phyloP scores from a whole-genome alignment of 1,139 yeast species.

The Taphrina betulina region DNA sequence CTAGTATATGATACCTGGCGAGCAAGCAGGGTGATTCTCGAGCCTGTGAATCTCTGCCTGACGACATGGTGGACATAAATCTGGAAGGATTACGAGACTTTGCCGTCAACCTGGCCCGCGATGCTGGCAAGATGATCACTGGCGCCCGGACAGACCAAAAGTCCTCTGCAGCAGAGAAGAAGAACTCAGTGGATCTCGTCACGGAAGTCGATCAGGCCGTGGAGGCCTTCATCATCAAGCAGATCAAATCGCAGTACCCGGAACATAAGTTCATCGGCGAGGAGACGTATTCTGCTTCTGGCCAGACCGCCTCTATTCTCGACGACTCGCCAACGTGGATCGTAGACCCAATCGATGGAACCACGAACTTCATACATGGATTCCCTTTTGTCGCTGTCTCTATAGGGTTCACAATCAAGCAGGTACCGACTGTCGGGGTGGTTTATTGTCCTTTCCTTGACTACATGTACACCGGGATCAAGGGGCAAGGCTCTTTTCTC shows the following conservation, averaged over 20 bases:
- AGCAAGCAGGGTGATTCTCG: no score
- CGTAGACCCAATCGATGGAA: constrained; percentile 64
- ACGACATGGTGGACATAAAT: constrained; percentile 39
- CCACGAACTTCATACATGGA: constrained; percentile 60
- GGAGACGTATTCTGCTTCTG: constrained; percentile 49
- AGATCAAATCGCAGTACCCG: constrained; percentile 49
- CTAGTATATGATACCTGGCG: no score
- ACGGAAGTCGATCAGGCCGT: constrained; percentile 59
- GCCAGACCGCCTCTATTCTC: constrained; percentile 50
- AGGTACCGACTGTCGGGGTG: constrained; percentile 58
- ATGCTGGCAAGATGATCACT: constrained; percentile 53
- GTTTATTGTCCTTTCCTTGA: constrained; percentile 58
- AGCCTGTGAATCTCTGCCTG: no score
- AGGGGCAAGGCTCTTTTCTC: constrained; percentile 55
- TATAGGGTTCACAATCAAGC: constrained; percentile 54
- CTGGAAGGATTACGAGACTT: constrained; percentile 48
- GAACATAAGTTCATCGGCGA: constrained; percentile 57
- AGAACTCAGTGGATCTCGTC: constrained; percentile 54
- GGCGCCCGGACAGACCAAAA: constrained; percentile 38
- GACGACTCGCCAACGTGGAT: constrained; percentile 59
- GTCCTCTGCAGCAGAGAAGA: constrained; percentile 30
- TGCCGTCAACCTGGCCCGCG: constrained; percentile 53
- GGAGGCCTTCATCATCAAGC: constrained; percentile 50
- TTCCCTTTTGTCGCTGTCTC: constrained; percentile 63
- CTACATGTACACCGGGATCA: constrained; percentile 53